Base-by-base conservation (phyloP, 2,329 filamentous ascomycete genomes). In the Nemania diffusa region DNA sequence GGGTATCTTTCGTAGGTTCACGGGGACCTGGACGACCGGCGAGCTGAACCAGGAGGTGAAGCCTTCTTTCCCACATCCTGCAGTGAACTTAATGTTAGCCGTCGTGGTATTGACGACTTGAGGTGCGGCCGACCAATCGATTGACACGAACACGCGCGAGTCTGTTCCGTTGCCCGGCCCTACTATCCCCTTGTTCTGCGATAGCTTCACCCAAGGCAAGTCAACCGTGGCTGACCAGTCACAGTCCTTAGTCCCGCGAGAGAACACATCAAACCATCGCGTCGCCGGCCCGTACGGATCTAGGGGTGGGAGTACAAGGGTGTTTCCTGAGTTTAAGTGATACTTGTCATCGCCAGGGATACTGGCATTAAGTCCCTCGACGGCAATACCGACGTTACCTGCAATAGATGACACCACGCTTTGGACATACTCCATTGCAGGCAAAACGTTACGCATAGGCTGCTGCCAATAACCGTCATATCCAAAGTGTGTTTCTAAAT, bases 401-500 rank as follows among this genome's bases (percentile, higher is more conserved):
- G 87, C 84, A 5, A 91, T 80, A 5, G 85, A 85, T 13, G 83
- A 83, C 59, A 90, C 87, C 1, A 82, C 78, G 1, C 82, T 82
- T 74, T 90, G 87, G 1, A 90, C 86, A 70, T 87, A 90, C 5
- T 84, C 79, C 69, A 91, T 82, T 7, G 86, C 84, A 0, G 90
- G 89, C 1, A 91, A 83, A 0, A 85, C 85, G 74, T 92, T 91
- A 37, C 89, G 83, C 90, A 92, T 92, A 0, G 91, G 89, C 75
- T 92, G 90, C 78, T 92, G 90, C 90, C 90, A 87, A 76, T 84
- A 83, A 55, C 81, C 82, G 59, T 85, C 80, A 53, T 85, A 87
- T 22, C 85, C 84, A 8, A 87, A 77, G 71, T 87, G 86, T 0
- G 84, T 86, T 80, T 87, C 79, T 80, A 40, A 5, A 50, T 56